Base-by-base conservation (phyloP, 2,329 filamentous ascomycete species). In the Zymoseptoria brevis region DNA sequence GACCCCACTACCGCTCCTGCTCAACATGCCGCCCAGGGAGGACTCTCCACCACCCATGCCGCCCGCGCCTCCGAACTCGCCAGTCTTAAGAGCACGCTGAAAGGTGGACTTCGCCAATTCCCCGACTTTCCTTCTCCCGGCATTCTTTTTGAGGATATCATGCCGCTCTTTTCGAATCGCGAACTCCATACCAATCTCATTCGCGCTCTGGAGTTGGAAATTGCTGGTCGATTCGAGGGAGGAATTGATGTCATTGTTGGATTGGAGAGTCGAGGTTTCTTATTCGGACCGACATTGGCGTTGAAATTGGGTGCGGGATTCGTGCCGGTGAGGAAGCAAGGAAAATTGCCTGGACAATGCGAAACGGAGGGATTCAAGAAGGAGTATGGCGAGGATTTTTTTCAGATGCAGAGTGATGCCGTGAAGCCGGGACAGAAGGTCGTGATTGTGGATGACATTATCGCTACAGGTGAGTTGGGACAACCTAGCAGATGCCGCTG, bases 91-190 rank as follows among this genome's bases (percentile, higher is more conserved):
- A 77, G 82, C 78, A 87, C 74, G 77, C 82, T 92, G 81, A 81
- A 86, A 72, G 76, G 78, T 67, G 84, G 87, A 61, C 84, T 97
- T 68, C 89, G 89, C 76, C 87, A 91, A 75, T 96, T 90, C 79
- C 85, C 86, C 71, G 90, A 97, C 81, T 97, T 96, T 79, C 93
- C 93, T 60, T 87, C 88, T 66, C 86, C 88, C 52, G 93, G 94
- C 75, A 93, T 99, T 73, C 82, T 96, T 71, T 99, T 99, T 77
- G 90, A 96, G 79, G 94, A 99, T 74, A 97, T 99, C 77, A 87
- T 99, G 76, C 94, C 94, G 62, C 87, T 97, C 73, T 97, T 99
- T 80, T 86, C 89, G 74, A 83, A 90, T 72, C 85, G 87, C 57
- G 72, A 75, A 55, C 81, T 89, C 62, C 93, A 96, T 78, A 80